Evolutionary conservation across 192 early-diverging fungal genomes (phyloP).

Genomic region (Linnemannia exigua): DNA sequence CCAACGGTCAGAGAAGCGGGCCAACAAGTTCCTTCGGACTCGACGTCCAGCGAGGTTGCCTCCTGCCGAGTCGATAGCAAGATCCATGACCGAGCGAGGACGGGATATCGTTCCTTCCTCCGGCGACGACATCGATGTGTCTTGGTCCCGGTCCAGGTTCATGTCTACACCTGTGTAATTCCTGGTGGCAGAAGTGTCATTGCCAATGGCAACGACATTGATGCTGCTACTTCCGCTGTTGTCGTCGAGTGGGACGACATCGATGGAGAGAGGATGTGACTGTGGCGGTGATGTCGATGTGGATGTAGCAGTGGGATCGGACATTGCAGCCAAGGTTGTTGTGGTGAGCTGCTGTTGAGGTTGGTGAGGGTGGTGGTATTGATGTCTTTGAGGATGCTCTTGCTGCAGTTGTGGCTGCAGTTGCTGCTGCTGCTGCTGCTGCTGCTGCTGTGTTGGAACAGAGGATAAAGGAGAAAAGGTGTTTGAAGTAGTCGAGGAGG

Average conservation of each 20-base stretch:
- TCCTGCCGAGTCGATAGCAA: conserved; percentile 32
- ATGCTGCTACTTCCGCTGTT: neutral
- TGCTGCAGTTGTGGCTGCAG: neutral
- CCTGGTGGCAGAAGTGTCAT: neutral
- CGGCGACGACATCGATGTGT: neutral
- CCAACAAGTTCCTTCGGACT: conserved; percentile 58
- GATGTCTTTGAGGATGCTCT: neutral
- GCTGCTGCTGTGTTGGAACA: neutral
- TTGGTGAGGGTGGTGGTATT: neutral
- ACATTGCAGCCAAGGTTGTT: neutral
- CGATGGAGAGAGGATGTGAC: neutral
- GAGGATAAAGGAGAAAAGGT: neutral
- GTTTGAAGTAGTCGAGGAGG: neutral
- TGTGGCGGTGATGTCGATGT: neutral
- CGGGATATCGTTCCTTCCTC: neutral
- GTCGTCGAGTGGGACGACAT: neutral
- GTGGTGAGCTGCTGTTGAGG: neutral
- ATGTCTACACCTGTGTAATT: neutral
- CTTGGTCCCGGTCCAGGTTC: neutral
- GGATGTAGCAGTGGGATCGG: neutral
- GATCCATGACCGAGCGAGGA: conserved; percentile 37
- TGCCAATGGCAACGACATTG: neutral
- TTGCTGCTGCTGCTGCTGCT: neutral
- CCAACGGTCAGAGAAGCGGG: conserved; percentile 53
- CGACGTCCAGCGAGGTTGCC: conserved; percentile 51